These are phyloP conservation scores for Plenodomus tracheiphilus DNA, from an alignment of 2,329 filamentous ascomycete genomes.

Conservation along the genomic window DNA sequence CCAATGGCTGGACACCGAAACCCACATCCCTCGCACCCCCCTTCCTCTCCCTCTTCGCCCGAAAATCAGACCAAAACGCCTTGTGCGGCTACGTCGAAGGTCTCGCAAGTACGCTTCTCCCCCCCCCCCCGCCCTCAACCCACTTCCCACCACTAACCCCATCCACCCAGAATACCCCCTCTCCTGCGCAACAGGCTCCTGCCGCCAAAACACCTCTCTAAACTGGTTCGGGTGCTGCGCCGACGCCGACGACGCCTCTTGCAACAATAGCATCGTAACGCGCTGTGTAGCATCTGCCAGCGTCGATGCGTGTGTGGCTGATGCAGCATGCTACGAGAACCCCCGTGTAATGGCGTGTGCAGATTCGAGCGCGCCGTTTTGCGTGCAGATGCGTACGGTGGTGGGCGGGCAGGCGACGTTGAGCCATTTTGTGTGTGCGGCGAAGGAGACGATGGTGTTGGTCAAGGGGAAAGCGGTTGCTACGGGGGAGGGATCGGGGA, in stretches of 20 bases:
- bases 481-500: neutral
- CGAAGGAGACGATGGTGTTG: conserved; percentile 6
- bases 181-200: conserved; percentile 14
- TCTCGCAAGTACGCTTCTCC: conserved; percentile 8
- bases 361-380: conserved; percentile 8
- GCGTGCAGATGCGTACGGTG: conserved; percentile 12
- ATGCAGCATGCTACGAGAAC: conserved; percentile 15
- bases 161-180: conserved; percentile 8
- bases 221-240: conserved; percentile 26
- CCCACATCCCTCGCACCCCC: conserved; percentile 9
- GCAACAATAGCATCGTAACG: conserved; percentile 12
- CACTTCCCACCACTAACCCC: neutral
- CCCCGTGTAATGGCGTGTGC: conserved; percentile 11
- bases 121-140: neutral
- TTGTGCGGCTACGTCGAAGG: conserved; percentile 20
- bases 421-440: conserved; percentile 17
- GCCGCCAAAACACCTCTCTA: conserved; percentile 11
- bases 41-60: conserved; percentile 14
- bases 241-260: conserved; percentile 1
- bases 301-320: conserved; percentile 8
- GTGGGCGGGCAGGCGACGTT: conserved; percentile 3
- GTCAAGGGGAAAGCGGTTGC: conserved; percentile 4
- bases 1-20: conserved; percentile 13
- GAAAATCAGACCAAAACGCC: conserved; percentile 2
- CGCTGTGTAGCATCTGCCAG: conserved; percentile 15